phyloP scores from a whole-genome alignment of 2,329 filamentous ascomycete genomes.

The Nigrospora osmanthi region DNA sequence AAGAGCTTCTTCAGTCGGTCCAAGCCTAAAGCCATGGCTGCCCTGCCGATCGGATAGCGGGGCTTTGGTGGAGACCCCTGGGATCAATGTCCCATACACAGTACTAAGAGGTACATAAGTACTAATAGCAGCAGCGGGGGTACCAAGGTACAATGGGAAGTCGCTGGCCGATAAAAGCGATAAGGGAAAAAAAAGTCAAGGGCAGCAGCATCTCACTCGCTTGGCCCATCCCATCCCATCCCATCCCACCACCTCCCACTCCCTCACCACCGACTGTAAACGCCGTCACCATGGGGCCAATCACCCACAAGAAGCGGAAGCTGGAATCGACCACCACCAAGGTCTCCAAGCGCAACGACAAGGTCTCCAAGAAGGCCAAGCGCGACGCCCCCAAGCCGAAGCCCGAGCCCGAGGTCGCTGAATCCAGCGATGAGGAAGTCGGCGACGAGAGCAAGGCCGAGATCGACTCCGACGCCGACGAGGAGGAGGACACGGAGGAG shows the following conservation, averaged over 20 bases:
- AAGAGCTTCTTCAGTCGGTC: too few species aligned
- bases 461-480: not conserved
- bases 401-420: not conserved
- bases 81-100: too few species aligned
- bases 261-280: not conserved
- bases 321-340: not conserved
- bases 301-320: slow-evolving; percentile 1
- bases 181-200: too few species aligned
- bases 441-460: not conserved
- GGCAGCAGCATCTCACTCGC: too few species aligned
- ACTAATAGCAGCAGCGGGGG: too few species aligned
- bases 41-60: too few species aligned
- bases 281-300: not conserved
- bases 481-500: not conserved
- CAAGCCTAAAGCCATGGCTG: too few species aligned
- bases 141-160: too few species aligned
- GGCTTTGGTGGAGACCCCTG: too few species aligned
- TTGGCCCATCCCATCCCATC: too few species aligned
- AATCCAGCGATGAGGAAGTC: not conserved
- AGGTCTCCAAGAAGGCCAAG: not conserved
- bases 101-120: too few species aligned
- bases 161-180: too few species aligned
- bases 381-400: not conserved
- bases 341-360: not conserved
- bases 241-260: not conserved